Conservation (phyloP, 1,139 yeast genomes). For the Geotrichum australiense region DNA sequence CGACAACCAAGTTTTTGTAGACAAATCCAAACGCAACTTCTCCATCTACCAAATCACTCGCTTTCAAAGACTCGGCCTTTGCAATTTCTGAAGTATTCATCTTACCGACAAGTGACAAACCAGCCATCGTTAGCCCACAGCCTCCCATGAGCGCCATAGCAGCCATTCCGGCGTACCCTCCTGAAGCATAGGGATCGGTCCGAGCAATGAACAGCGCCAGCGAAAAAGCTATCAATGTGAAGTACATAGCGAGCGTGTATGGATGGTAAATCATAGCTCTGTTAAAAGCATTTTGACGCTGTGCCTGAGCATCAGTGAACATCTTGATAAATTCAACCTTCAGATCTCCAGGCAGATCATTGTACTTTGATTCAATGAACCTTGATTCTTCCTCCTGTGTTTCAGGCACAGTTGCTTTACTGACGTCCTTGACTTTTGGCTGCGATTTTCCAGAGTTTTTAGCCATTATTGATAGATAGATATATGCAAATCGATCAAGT, state of each 20-base stretch:
- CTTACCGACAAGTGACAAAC: conserved; percentile 21
- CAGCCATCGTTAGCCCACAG: conserved; percentile 21
- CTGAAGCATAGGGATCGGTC: not conserved
- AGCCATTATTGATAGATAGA: too few species aligned
- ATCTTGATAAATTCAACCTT: conserved; percentile 20
- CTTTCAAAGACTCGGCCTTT: conserved; percentile 15
- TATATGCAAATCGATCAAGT: too few species aligned
- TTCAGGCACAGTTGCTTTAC: too few species aligned
- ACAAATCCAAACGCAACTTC: conserved; percentile 20
- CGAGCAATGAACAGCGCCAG: conserved; percentile 9
- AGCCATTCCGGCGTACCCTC: conserved; percentile 18
- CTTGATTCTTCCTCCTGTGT: too few species aligned
- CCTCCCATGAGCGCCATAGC: conserved; percentile 20
- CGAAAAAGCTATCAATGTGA: too few species aligned
- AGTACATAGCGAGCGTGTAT: conserved; percentile 12
- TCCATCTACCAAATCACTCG: conserved; percentile 10
- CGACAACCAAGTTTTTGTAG: conserved; percentile 22
- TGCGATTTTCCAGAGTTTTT: too few species aligned
- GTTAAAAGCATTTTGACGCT: conserved; percentile 24
- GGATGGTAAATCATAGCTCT: conserved; percentile 17
- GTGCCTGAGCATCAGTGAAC: conserved; percentile 23
- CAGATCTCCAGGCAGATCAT: not conserved
- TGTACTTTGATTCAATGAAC: too few species aligned
- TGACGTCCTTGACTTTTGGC: too few species aligned
- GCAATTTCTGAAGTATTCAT: conserved; percentile 18